These are phyloP conservation scores for Xylariaceae sp. DNA, from an alignment of 2,329 filamentous ascomycete species.

Conservation along the genomic window DNA sequence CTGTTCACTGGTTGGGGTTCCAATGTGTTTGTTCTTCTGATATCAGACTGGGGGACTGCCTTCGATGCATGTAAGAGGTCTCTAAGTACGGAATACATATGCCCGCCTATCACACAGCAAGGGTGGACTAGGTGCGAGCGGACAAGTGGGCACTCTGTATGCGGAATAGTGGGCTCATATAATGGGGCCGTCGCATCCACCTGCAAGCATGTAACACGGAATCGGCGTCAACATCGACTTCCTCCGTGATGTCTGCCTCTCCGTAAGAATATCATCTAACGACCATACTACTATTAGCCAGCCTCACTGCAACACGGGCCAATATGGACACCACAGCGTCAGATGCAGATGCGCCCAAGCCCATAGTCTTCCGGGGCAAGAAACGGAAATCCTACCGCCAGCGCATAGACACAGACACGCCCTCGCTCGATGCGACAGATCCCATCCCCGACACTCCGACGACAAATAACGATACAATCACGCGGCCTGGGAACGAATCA, in stretches of 20 bases:
- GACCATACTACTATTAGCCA: too few relatives aligned
- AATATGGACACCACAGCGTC: constrained; percentile 14
- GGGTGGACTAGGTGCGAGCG: too few relatives aligned
- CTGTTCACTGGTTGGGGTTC: not conserved
- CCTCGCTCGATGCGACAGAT: constrained; percentile 11
- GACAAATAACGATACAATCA: not conserved
- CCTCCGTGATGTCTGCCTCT: too few relatives aligned
- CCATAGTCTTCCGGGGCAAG: constrained; percentile 54
- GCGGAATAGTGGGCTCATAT: too few relatives aligned
- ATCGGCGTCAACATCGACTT: too few relatives aligned
- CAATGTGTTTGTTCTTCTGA: not conserved
- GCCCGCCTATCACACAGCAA: too few relatives aligned
- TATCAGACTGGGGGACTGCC: not conserved
- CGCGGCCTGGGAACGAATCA: constrained; percentile 14
- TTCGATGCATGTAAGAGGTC: not conserved
- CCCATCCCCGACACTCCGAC: constrained; percentile 5
- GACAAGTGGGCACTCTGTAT: not conserved
- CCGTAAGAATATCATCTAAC: not conserved
- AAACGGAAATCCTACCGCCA: constrained; percentile 59
- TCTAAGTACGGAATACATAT: too few relatives aligned
- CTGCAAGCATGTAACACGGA: not conserved
- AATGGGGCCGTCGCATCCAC: constrained; percentile 9
- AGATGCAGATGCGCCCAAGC: constrained; percentile 22
- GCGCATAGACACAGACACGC: constrained; percentile 39
- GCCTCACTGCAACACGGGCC: too few relatives aligned